A percentile compares a stretch with the other conserved stretches of the same genome.
phyloP scores from a whole-genome alignment of 495 filamentous ascomycete species.

The Penicillium antarcticum region DNA sequence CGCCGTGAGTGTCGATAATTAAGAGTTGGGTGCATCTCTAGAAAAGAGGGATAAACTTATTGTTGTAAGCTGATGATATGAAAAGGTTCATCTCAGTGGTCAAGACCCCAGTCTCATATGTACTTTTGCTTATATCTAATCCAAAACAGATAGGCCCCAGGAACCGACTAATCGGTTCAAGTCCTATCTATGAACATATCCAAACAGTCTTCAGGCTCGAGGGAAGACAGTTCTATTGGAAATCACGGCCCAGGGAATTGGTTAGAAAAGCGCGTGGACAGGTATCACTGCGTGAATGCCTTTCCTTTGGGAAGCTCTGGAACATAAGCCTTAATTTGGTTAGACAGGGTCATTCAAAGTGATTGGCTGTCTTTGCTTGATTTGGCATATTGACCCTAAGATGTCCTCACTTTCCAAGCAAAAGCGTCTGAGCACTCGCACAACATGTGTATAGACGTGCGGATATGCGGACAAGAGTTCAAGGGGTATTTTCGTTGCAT shows the following conservation, averaged over 20 bases:
- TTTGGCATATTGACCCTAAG: neutral
- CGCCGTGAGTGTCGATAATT: conserved; percentile 30
- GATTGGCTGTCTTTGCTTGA: neutral
- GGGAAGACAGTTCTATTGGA: neutral
- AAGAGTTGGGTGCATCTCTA: conserved; percentile 15
- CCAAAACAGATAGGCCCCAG: neutral
- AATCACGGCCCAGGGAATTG: neutral
- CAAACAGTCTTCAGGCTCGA: conserved; percentile 1
- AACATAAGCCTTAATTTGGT: neutral
- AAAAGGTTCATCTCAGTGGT: too few species aligned
- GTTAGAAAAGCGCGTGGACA: neutral
- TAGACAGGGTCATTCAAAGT: neutral
- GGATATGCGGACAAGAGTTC: neutral
- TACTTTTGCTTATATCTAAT: neutral
- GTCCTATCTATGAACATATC: neutral
- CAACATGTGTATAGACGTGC: conserved; percentile 2
- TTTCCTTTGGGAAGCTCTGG: neutral
- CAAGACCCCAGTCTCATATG: neutral
- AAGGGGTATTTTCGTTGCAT: neutral
- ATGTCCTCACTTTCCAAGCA: neutral
- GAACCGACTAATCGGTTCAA: neutral
- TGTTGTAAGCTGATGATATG: too few species aligned
- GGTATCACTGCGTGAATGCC: neutral
- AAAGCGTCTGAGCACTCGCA: neutral
- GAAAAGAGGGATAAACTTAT: neutral